phyloP scores from a whole-genome alignment of 2,329 filamentous ascomycete species.

The Zymoseptoria ardabiliae region DNA sequence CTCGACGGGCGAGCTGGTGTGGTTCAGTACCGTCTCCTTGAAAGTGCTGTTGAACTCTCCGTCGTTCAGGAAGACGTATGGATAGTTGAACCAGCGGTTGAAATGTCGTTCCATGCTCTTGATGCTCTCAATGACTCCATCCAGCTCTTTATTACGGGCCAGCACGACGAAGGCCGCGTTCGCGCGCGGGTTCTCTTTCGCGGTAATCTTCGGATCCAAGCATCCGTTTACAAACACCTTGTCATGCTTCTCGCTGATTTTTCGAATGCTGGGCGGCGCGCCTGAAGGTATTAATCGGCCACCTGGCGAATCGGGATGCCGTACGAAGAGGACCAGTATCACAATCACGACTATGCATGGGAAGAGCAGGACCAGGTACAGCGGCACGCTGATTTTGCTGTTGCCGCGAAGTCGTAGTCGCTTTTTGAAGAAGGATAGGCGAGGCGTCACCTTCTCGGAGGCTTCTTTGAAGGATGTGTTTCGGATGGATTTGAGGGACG shows the following conservation, averaged over 20 bases:
- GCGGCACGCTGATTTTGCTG: constrained; percentile 82
- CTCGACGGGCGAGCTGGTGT: constrained; percentile 81
- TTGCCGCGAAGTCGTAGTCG: constrained; percentile 85
- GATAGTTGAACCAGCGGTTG: constrained; percentile 98
- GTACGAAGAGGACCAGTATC: constrained; percentile 81
- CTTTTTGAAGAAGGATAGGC: constrained; percentile 73
- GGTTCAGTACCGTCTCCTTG: constrained; percentile 77
- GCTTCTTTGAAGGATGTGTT: constrained; percentile 30
- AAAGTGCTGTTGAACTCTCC: constrained; percentile 94
- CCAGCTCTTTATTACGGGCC: constrained; percentile 90
- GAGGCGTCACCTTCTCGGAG: constrained; percentile 39
- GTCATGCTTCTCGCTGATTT: constrained; percentile 95
- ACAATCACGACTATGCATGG: constrained; percentile 85
- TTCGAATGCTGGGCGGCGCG: constrained; percentile 75
- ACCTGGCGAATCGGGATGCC: constrained; percentile 75
- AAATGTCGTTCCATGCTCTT: constrained; percentile 98
- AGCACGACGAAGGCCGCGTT: constrained; percentile 96
- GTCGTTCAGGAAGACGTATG: constrained; percentile 97
- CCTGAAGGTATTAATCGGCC: constrained; percentile 82
- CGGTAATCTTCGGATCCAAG: constrained; percentile 63
- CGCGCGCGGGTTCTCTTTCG: constrained; percentile 63
- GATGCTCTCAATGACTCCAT: constrained; percentile 90
- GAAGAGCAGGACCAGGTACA: constrained; percentile 88
- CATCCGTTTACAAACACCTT: constrained; percentile 94
- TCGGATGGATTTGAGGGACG: constrained; percentile 37